A percentile compares a stretch with the other conserved stretches of the same genome.
These are phyloP conservation scores for Aechmea fasciata DNA, from an alignment of 176 grass and related monocot genomes.

Conservation along the genomic window DNA sequence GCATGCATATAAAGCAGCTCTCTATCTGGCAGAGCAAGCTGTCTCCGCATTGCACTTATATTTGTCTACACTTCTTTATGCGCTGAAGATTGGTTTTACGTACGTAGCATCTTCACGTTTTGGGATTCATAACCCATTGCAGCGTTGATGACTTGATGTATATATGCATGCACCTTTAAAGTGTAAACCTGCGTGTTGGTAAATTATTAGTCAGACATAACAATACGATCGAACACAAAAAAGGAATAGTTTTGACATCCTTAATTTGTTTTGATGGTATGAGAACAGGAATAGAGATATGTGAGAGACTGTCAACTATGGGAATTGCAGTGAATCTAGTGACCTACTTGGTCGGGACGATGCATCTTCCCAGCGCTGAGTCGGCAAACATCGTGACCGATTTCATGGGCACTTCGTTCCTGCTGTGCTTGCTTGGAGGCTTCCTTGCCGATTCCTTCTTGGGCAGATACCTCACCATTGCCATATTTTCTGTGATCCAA, in stretches of 20 bases:
- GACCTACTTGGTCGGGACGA: slow-evolving; percentile 62
- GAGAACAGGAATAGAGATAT: slow-evolving; percentile 53
- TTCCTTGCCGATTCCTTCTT: slow-evolving; percentile 93
- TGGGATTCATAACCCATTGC: no score
- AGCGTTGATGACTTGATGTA: no score
- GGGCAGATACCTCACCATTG: slow-evolving; percentile 83
- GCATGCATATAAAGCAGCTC: no score
- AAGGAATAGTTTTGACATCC: background rate
- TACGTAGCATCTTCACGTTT: no score
- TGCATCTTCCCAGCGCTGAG: slow-evolving; percentile 71
- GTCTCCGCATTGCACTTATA: no score
- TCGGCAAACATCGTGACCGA: slow-evolving; percentile 83
- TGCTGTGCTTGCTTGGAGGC: slow-evolving; percentile 79
- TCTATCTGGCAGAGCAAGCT: no score
- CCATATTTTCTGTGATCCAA: slow-evolving; percentile 60
- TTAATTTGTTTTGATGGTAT: background rate
- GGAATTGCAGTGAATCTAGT: slow-evolving; percentile 86
- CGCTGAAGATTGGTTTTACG: no score
- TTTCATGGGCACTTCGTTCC: slow-evolving; percentile 90
- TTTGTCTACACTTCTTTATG: no score
- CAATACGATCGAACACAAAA: background rate
- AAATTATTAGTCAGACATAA: background rate
- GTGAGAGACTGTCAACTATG: slow-evolving; percentile 86
- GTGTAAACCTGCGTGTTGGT: background rate
- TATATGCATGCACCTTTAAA: no score